Conservation (phyloP, 2,329 filamentous ascomycete species). For the Aspergillus sp. region DNA sequence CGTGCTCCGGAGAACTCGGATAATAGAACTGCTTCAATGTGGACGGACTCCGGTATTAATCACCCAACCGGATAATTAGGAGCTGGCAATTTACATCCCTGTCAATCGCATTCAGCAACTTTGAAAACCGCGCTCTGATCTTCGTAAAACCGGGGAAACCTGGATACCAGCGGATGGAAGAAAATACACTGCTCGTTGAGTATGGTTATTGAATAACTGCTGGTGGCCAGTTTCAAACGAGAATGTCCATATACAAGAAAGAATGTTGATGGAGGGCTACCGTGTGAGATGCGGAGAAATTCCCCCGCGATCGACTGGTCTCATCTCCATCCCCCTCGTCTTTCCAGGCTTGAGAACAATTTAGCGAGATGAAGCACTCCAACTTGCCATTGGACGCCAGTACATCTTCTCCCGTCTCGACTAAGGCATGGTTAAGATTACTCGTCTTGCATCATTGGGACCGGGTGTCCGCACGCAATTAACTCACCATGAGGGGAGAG, state of each 20-base stretch:
- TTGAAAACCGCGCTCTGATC: too few species aligned
- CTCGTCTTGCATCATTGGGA: too few species aligned
- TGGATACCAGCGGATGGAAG: too few species aligned
- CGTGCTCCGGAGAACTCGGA: too few species aligned
- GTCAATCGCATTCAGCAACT: neutral
- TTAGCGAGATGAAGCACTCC: neutral
- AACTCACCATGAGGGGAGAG: neutral
- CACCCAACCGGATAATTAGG: conserved; percentile 6
- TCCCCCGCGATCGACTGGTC: conserved; percentile 7
- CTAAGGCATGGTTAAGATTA: too few species aligned
- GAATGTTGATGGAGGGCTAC: neutral
- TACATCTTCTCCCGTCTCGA: neutral
- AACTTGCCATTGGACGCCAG: neutral
- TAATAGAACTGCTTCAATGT: too few species aligned
- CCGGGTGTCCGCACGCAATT: neutral
- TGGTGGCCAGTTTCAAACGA: too few species aligned
- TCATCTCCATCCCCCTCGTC: neutral
- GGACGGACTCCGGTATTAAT: neutral
- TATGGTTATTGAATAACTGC: too few species aligned
- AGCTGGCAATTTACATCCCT: neutral
- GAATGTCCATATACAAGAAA: neutral
- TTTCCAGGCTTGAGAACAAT: neutral
- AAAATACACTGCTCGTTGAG: too few species aligned
- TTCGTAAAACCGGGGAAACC: too few species aligned
- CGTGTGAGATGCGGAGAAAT: conserved; percentile 14